A percentile compares a stretch with the other conserved stretches of the same genome.
These are phyloP conservation scores for Hydnum rufescens DNA, from an alignment of 768 basidiomycete genomes.

Conservation along the genomic window DNA sequence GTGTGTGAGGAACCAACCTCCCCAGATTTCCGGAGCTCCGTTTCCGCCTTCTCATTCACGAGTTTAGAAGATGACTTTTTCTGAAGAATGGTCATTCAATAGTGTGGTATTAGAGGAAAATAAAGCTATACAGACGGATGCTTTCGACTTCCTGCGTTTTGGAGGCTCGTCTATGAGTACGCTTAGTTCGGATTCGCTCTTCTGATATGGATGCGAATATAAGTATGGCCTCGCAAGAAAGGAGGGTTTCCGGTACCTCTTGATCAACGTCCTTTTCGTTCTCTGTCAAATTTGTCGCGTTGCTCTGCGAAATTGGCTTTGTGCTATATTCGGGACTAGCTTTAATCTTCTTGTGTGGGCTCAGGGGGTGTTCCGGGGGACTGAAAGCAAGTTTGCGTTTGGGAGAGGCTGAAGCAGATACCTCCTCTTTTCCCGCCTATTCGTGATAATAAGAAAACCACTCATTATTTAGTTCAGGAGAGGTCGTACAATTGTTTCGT, in stretches of 20 bases:
- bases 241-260: background rate
- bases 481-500: background rate
- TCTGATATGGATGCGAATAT: background rate
- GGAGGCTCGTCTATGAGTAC: background rate
- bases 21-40: too few relatives aligned
- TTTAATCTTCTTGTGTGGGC: background rate
- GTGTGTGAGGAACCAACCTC: too few relatives aligned
- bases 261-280: background rate
- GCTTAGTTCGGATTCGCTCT: constrained; percentile 7
- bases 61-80: too few relatives aligned
- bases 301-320: too few relatives aligned
- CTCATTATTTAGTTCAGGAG: background rate
- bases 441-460: background rate
- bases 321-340: background rate
- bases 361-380: background rate
- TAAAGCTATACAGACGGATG: too few relatives aligned
- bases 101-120: too few relatives aligned
- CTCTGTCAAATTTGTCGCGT: too few relatives aligned
- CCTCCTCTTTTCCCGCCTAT: too few relatives aligned
- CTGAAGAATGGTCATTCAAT: too few relatives aligned
- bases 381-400: background rate
- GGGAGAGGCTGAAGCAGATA: too few relatives aligned
- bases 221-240: background rate
- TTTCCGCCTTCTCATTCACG: too few relatives aligned
- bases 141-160: background rate